Evolutionary conservation across 345 rosid species (phyloP), one percentile per base, ranked within the genome.

Genomic region (Moringa oleifera): DNA sequence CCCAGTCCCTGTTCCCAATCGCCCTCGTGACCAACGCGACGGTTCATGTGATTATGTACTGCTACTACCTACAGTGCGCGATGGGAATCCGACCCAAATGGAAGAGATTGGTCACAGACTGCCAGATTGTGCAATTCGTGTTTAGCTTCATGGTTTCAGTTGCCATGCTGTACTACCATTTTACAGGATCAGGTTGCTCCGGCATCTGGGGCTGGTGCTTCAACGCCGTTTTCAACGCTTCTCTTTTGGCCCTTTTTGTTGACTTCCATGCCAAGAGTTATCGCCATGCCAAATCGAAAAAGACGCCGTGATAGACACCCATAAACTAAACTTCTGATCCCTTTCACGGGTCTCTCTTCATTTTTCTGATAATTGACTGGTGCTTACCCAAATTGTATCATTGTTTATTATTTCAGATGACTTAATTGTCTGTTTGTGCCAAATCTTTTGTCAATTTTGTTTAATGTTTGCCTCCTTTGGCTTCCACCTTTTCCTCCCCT

Each of bases 41-140:
- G 7, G 97, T 90, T 1, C 97, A 90, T 21, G 90, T 90, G 20
- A 11, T 83, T 5, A 87, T 90, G 91, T 87, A 90, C 73, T 71
- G 61, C 19, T 90, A 87, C 64, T 90, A 90, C 51, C 64, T 90
- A 0, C 68, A 73, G 15, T 85, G 84, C 25, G 84, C 90, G 10
- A 36, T 83, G 4, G 97, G 90, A 8, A 46, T 68, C 41, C 75
- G 84, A 4, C 97, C 97, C 0, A 85, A 6, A 67, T 90, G 97
- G 95, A 90, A 90, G 84, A 82, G 81, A 57, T 36, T 83, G 74
- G 95, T 87, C 11, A 90, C 97, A 7, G 66, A 87, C 64, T 80
- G 73, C 55, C 97, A 90, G 81, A 85, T 90, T 23, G 85, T 79
- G 53, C 97, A 90, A 72, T 87, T 90, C n/a, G 70, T 77, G 52